phyloP scores from a whole-genome alignment of 331 rosid species.

The Phaseolus coccineus region DNA sequence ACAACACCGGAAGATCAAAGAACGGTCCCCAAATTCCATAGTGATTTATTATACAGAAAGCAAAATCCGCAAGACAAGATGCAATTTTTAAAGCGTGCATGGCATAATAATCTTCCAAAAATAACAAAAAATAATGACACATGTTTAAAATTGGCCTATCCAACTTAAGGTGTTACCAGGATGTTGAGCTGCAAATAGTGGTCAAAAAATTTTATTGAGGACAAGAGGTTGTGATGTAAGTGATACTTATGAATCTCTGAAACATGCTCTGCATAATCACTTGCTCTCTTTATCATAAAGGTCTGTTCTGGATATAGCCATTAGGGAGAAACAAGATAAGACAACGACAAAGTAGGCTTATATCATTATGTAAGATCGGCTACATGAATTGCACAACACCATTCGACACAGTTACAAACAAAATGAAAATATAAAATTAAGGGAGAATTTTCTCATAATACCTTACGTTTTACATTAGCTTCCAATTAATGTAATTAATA shows the following conservation, averaged over 20 bases:
- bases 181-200: conserved; percentile 39
- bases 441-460: neutral
- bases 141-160: conserved; percentile 45
- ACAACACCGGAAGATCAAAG: conserved; percentile 28
- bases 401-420: no score
- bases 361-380: neutral
- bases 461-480: neutral
- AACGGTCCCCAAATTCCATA: conserved; percentile 18
- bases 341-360: neutral
- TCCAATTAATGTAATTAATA: conserved; percentile 14
- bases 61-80: conserved; percentile 25
- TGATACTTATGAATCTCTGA: conserved; percentile 24
- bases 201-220: conserved; percentile 28
- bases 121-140: conserved; percentile 27
- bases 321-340: conserved; percentile 57
- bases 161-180: conserved; percentile 40
- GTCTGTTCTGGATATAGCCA: conserved; percentile 66
- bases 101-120: conserved; percentile 35
- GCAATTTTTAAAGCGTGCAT: conserved; percentile 42
- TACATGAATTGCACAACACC: neutral
- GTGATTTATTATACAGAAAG: conserved; percentile 17
- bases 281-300: conserved; percentile 90
- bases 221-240: conserved; percentile 28
- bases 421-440: neutral
- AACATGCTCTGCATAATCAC: conserved; percentile 51